phyloP scores from a whole-genome alignment of 2,329 filamentous ascomycete genomes.

The Acrodontium crateriforme region DNA sequence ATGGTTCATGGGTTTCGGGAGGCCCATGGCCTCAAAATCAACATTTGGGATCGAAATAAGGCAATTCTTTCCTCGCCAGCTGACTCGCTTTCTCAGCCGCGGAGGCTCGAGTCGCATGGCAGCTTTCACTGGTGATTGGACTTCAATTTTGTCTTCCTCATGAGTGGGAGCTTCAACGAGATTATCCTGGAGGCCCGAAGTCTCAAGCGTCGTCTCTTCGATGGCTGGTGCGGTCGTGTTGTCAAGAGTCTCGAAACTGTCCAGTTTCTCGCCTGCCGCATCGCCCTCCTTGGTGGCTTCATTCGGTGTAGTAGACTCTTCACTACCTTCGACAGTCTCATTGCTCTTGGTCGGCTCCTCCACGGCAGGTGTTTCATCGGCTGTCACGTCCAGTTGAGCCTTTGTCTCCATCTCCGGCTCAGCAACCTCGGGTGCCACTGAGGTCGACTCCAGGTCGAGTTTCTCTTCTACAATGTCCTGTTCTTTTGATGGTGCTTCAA shows the following conservation, averaged over 20 bases:
- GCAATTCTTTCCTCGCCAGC: conserved; percentile 33
- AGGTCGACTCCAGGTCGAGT: too few relatives aligned
- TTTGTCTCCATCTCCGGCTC: not conserved
- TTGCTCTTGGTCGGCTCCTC: not conserved
- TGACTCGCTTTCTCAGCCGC: conserved; percentile 30
- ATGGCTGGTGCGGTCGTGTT: not conserved
- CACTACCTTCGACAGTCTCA: conserved; percentile 1
- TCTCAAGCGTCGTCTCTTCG: too few relatives aligned
- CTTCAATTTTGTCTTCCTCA: not conserved
- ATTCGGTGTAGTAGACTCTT: too few relatives aligned
- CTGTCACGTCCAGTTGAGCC: too few relatives aligned
- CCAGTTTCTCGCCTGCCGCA: too few relatives aligned
- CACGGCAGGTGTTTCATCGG: not conserved
- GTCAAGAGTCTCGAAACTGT: too few relatives aligned
- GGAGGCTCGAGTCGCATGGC: conserved; percentile 16
- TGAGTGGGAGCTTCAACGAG: too few relatives aligned
- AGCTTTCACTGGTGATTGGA: not conserved
- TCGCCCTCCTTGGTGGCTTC: too few relatives aligned
- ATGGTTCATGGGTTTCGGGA: conserved; percentile 30
- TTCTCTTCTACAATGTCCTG: too few relatives aligned
- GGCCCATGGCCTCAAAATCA: conserved; percentile 28
- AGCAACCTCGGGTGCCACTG: not conserved
- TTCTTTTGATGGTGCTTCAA: conserved; percentile 1
- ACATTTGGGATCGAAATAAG: conserved; percentile 31
- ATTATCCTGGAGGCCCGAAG: too few relatives aligned